Evolutionary conservation across 179 eudicot species (phyloP).

Genomic region (Dionaea muscipula): DNA sequence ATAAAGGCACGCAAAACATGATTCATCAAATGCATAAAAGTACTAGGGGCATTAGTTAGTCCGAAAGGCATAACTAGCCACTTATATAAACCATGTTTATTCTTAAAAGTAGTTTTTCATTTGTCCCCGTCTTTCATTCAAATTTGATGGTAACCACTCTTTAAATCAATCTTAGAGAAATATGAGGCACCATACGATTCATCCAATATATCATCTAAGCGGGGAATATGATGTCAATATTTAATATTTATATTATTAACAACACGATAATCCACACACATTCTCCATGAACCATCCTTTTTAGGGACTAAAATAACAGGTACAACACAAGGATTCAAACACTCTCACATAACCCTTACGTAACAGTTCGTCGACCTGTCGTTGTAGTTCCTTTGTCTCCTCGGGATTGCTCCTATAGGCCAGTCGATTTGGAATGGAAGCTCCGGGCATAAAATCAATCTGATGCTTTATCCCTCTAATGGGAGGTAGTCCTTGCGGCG

Average conservation of each 20-base stretch:
- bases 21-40: too few relatives aligned
- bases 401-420: neutral
- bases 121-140: neutral
- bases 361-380: too few relatives aligned
- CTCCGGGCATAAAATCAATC: too few relatives aligned
- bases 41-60: too few relatives aligned
- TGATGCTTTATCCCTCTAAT: too few relatives aligned
- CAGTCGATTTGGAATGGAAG: too few relatives aligned
- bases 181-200: neutral
- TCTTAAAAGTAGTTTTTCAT: slow-evolving; percentile 3
- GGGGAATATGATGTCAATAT: neutral
- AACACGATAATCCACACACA: neutral
- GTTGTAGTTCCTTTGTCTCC: neutral
- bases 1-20: too few relatives aligned
- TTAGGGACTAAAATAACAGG: too few relatives aligned
- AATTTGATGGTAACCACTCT: too few relatives aligned
- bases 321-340: neutral
- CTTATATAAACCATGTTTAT: neutral
- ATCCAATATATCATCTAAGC: neutral
- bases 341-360: neutral
- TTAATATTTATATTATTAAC: slow-evolving; percentile 1
- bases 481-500: too few relatives aligned
- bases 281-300: too few relatives aligned
- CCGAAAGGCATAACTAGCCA: slow-evolving; percentile 4
- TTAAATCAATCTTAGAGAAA: slow-evolving; percentile 2